Conservation (phyloP, 2,329 filamentous ascomycete genomes). For the Dichotomopilus funicola region DNA sequence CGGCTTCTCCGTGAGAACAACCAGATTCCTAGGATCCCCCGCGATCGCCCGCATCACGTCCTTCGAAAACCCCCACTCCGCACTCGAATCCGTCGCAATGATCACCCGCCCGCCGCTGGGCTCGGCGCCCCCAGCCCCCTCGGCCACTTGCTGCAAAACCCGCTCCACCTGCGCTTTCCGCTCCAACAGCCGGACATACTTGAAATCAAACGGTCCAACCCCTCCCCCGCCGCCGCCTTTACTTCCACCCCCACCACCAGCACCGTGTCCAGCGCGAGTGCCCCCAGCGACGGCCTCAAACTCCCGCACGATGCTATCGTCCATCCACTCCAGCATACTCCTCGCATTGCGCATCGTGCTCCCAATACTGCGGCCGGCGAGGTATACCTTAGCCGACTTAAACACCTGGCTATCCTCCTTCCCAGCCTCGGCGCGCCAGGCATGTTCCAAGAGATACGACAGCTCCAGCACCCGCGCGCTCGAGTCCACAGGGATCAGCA, state of each 20-base stretch:
- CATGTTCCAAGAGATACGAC: slow-evolving; percentile 85
- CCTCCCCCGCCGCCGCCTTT: slow-evolving; percentile 44
- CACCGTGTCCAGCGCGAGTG: slow-evolving; percentile 34
- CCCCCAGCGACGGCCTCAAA: slow-evolving; percentile 67
- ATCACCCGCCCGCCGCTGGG: slow-evolving; percentile 61
- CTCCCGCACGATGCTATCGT: slow-evolving; percentile 86
- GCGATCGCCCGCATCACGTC: slow-evolving; percentile 70
- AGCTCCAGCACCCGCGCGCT: slow-evolving; percentile 91
- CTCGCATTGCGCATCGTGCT: slow-evolving; percentile 86
- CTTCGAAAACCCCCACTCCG: slow-evolving; percentile 94
- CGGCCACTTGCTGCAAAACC: slow-evolving; percentile 43
- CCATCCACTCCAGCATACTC: slow-evolving; percentile 99
- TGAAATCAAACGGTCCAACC: slow-evolving; percentile 81
- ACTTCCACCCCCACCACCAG: slow-evolving; percentile 37
- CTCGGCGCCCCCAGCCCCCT: slow-evolving; percentile 33
- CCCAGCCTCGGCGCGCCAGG: slow-evolving; percentile 66
- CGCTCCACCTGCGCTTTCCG: slow-evolving; percentile 72
- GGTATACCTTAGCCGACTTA: slow-evolving; percentile 58
- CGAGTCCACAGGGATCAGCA: slow-evolving; percentile 89
- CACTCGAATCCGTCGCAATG: slow-evolving; percentile 78
- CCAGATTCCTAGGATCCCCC: slow-evolving; percentile 69
- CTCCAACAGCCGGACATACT: slow-evolving; percentile 75
- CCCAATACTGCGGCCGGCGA: slow-evolving; percentile 79
- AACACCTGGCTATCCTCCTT: slow-evolving; percentile 44
- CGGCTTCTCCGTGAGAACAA: slow-evolving; percentile 77